Evolutionary conservation across 139 green algal species (phyloP).

Genomic region (Yamagishiella unicocca): DNA sequence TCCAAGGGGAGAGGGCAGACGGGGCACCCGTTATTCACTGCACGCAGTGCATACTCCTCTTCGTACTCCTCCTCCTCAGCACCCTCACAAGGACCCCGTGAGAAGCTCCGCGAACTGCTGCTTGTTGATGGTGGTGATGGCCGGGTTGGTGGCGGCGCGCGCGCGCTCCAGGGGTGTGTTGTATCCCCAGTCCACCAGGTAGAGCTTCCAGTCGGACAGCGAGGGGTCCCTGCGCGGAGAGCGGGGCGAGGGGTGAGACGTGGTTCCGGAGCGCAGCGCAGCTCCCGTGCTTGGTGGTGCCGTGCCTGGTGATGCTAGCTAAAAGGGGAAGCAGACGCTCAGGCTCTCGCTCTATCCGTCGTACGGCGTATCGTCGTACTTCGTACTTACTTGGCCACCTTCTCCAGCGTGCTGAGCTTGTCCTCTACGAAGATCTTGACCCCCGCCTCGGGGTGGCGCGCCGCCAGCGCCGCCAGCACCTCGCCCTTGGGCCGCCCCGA

Average conservation of each 20-base stretch:
- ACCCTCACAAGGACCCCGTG: no score
- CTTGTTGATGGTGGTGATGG: slow-evolving; percentile 44
- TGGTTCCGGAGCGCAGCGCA: background rate
- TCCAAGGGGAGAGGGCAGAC: no score
- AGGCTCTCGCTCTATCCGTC: background rate
- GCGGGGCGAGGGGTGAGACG: background rate
- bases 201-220: slow-evolving; percentile 81
- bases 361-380: background rate
- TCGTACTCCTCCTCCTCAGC: no score
- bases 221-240: slow-evolving; percentile 47
- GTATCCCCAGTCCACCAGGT: slow-evolving; percentile 96
- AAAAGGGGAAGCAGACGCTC: background rate
- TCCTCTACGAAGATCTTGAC: slow-evolving; percentile 92
- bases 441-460: slow-evolving; percentile 63
- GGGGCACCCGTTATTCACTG: no score
- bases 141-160: slow-evolving; percentile 55
- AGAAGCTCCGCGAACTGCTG: slow-evolving; percentile 9
- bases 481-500: slow-evolving; percentile 57
- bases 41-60: no score
- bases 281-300: background rate
- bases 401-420: slow-evolving; percentile 91
- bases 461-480: slow-evolving; percentile 76
- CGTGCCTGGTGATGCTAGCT: background rate
- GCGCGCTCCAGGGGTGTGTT: slow-evolving; percentile 84
- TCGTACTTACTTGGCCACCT: slow-evolving; percentile 66